A percentile compares a stretch with the other conserved stretches of the same genome.
Evolutionary conservation across 345 rosid genomes (phyloP).

Genomic region (Melastoma malabathricum): DNA sequence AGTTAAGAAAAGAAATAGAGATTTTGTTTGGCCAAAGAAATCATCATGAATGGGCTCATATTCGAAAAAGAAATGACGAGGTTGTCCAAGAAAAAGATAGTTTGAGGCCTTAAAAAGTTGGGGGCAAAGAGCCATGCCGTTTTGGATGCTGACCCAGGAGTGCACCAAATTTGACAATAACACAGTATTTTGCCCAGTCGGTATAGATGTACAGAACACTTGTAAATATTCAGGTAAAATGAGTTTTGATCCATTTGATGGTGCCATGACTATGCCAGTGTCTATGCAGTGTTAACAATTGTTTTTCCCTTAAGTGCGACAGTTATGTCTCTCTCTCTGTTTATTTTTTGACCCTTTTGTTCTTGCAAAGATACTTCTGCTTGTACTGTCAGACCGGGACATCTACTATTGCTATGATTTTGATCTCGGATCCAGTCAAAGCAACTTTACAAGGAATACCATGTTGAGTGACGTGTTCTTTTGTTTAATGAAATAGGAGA

Average conservation of each 20-base stretch:
- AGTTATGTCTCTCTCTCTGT: background rate
- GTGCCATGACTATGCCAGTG: conserved; percentile 14
- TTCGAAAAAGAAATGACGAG: conserved; percentile 48
- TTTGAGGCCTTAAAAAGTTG: conserved; percentile 47
- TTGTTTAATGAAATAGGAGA: no score
- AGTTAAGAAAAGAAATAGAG: conserved; percentile 57
- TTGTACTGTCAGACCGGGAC: no score
- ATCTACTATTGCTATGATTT: no score
- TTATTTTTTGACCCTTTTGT: background rate
- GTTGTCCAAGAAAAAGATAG: conserved; percentile 36
- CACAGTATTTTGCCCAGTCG: conserved; percentile 34
- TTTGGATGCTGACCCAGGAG: conserved; percentile 47
- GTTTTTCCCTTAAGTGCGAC: conserved; percentile 6
- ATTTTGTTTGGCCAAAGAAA: conserved; percentile 68
- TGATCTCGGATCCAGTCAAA: no score
- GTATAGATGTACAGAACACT: conserved; percentile 36
- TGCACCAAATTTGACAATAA: conserved; percentile 34
- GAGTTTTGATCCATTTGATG: conserved; percentile 19
- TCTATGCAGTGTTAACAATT: background rate
- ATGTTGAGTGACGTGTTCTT: no score
- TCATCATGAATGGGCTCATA: conserved; percentile 51
- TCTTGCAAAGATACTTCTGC: background rate
- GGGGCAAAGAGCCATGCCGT: conserved; percentile 51
- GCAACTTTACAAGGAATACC: no score
- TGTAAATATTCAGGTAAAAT: conserved; percentile 50